Base-by-base conservation (phyloP, 495 filamentous ascomycete species). In the Aspergillus wentii region DNA sequence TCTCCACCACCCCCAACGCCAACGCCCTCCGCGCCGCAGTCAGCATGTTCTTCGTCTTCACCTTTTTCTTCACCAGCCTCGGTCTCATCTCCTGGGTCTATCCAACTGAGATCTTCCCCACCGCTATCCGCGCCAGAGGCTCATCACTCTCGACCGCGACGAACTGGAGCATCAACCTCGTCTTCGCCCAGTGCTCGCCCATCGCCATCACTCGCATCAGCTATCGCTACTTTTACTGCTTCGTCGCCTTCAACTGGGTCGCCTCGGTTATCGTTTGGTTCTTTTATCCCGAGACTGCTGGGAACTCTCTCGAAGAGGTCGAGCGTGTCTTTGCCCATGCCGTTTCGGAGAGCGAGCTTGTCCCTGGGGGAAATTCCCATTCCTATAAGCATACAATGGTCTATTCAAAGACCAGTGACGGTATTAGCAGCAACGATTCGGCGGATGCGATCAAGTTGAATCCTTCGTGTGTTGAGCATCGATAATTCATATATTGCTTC, bases 11-110 rank as follows among this genome's bases (percentile, higher is more conserved):
- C 17, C 51, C 61, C 17, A 65, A 62, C 25, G 43, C 48, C 2
- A 55, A 64, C 18, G 65, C 71, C 20, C 59, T 75, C n/a, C 69
- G 67, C 3, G 62, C 71, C 16, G 75, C 74, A 31, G 72, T 78
- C 17, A 70, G 71, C 43, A 74, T 80, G 58, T 74, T 76, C 45
- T 68, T 76, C 26, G 66, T 78, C 20, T 80, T 78, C 29, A 69
- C 68, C 3, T 52, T 79, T 31, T 81, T 72, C 46, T 78, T 67
- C 37, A 76, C 74, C 17, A 56, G 65, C 22, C 50, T 75, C 14
- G 74, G 72, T 2, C 62, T 73, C 19, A 73, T 76, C 44, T 74
- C 72, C 6, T 78, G 73, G 67, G 65, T 75, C 33, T 76, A 77
- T 36, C 69, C 59, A 49, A 61, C 71, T n/a, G 75, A 80, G 46